Evolutionary conservation across 2,329 filamentous ascomycete species (phyloP), one percentile per base, ranked within the genome.

Genomic region (Orbilia brochopaga): DNA sequence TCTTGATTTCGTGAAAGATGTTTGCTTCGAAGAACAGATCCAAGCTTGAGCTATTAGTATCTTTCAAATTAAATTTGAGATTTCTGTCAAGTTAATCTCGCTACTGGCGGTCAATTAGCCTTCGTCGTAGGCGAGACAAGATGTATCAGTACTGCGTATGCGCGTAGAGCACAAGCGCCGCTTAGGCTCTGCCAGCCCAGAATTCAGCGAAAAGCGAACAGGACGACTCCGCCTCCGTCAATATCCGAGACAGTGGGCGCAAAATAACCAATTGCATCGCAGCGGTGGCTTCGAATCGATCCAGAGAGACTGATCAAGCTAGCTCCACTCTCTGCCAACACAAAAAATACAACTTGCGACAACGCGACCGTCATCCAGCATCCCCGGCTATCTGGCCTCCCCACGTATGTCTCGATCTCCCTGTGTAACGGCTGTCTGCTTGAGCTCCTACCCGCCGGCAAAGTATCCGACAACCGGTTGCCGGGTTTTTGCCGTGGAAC

Each of bases 281-380:
- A 17, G 4, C 37, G 37, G 32, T 13, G 13, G n/a, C n/a, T 15
- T 42, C 13, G 37, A 42, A 42, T 42, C 37, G 37, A 17, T 15
- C 37, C 37, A 17, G 37, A 48, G 19, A 19, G 11, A 19, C 17
- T 8, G 27, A 48, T 48, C 15, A 48, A 42, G 37, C n/a, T 42
- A 6, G 37, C 5, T 21, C 17, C 8, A 19, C 44, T 11, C 2
- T 11, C n/a, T 2, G 44, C 15, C 44, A 48, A 48, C 44, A 17
- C 44, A 48, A 21, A 48, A 48, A 48, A 48, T 48, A 48, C 15
- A 8, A 48, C 44, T 48, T 48, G 8, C n/a, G 19, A 48, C 44
- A 48, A 48, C 44, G 19, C 44, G 19, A 10, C 15, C 40, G 13
- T 4, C 40, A 13, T 5, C 13, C 13, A 15, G 37, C 37, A 42